Conservation (phyloP, 495 filamentous ascomycete species). For the Xylaria intraflava region DNA sequence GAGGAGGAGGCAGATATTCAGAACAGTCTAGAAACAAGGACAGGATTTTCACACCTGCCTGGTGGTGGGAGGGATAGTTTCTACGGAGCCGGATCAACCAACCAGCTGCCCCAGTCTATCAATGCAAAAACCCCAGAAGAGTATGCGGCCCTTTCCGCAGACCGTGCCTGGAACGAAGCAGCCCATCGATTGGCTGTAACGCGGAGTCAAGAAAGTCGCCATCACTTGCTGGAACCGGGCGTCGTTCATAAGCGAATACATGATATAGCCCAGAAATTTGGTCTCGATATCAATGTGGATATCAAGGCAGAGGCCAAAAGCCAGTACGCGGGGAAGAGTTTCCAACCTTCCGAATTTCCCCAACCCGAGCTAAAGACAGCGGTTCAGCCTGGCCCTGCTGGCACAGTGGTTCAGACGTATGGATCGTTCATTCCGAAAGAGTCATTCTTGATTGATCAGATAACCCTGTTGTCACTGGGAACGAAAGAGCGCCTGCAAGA, state of each 20-base stretch:
- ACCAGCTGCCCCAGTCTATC: constrained; percentile 43
- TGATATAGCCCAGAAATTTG: constrained; percentile 55
- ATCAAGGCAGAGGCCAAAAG: constrained; percentile 38
- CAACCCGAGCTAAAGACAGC: constrained; percentile 26
- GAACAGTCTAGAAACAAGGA: constrained; percentile 43
- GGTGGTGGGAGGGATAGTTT: constrained; percentile 43
- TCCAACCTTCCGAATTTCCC: constrained; percentile 47
- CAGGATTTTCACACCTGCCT: constrained; percentile 43
- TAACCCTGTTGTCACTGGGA: constrained; percentile 68
- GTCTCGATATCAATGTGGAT: constrained; percentile 48
- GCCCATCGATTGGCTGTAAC: constrained; percentile 36
- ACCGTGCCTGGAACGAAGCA: constrained; percentile 41
- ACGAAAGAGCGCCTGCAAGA: constrained; percentile 63
- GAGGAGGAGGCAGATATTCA: constrained; percentile 73
- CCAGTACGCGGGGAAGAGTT: constrained; percentile 35
- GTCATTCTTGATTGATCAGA: constrained; percentile 61
- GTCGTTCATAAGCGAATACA: constrained; percentile 44
- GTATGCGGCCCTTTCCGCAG: constrained; percentile 40
- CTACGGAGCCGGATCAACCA: constrained; percentile 54
- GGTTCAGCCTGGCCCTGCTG: constrained; percentile 40
- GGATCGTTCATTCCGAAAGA: constrained; percentile 62
- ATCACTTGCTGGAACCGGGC: constrained; percentile 36
- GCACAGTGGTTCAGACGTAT: constrained; percentile 45
- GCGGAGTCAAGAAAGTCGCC: constrained; percentile 40
- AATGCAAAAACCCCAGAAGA: constrained; percentile 46